Base-by-base conservation (phyloP, 116 monocot species). In the Phalaenopsis hybrid region DNA sequence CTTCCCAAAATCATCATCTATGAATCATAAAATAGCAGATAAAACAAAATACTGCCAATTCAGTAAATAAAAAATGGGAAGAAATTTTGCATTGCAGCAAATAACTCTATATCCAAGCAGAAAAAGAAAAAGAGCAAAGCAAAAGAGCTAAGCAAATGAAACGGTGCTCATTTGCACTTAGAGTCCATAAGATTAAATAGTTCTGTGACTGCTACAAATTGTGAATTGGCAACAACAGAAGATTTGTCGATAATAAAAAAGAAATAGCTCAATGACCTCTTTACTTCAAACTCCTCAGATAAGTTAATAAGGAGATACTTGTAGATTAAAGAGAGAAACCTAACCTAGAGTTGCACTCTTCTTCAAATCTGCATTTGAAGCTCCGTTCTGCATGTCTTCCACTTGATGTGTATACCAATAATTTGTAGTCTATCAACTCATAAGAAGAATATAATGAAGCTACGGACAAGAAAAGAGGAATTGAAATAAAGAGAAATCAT, bases 1-100 rank as follows among this genome's bases (percentile, higher is more conserved):
- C 55, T 87, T 87, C 59, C 86, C 92, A 82, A 45, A 89, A 74
- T 87, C 91, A 70, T 92, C 92, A 86, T 89, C 96, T 94, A 79
- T 8, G 13, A 6, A 75, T 72, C 9, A 13, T 15, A 75, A 75
- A n/a, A 75, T 61, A 44, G 8, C 4, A 75, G 45, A 44, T 52
- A 52, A 52, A 52, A 61, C 18, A 23, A 6, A n/a, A 52, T n/a
- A 28, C 28, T 28, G 28, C 28, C 28, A 28, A 28, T 28, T 28
- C 28, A 28, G 28, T 28, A 28, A 28, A 34, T 72, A 11, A 52
- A 52, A 52, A 15, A 52, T 49, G 49, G 6, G 12, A 52, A 52
- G 52, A 12, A 12, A 52, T 52, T 7, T 11, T 49, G 7, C 49
- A 52, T 52, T 52, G 6, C 45, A 45, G 6, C 6, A 45, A 45